Base-by-base conservation (phyloP, 345 rosid species). In the Eutrema japonicum region DNA sequence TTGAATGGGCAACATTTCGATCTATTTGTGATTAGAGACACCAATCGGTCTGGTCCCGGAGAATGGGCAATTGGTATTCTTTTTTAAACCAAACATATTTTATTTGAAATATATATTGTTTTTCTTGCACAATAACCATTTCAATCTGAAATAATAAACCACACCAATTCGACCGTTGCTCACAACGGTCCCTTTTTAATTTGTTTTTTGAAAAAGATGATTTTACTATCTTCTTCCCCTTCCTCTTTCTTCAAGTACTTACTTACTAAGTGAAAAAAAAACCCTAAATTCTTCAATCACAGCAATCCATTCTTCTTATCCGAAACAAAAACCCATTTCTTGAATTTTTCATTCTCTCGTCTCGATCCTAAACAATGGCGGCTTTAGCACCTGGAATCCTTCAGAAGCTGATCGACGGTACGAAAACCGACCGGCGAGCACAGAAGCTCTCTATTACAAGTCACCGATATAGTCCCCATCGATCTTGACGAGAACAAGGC, bases 401-500 rank as follows among this genome's bases (percentile, higher is more conserved):
- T 4, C 73, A 85, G 79, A 90, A 88, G 74, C 94, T 96, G 5
- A 83, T 96, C 16, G 82, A 85, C 59, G 97, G 91, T 8, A 90
- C 90, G 99, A 87, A 96, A 90, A 76, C 81, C 98, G 42, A 92
- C 99, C 1, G 63, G 89, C 38, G 98, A 92, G 71, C 95, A 92
- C 79, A 82, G 99, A 71, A 90, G 84, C 77, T 90, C 99, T 29
- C 82, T 96, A 22, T 70, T 96, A 56, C 99, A 96, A 53, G 96
- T 96, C 26, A 89, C 97, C 0, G n/a, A n/a, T n/a, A n/a, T n/a
- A n/a, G n/a, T n/a, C n/a, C n/a, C n/a, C n/a, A n/a, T n/a, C n/a
- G 98, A 92, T 72, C 98, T 96, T 11, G 99, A 92, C 68, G 97
- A 90, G 84, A 81, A 67, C 96, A 89, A 5, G 99, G 99, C 38